Base-by-base conservation (phyloP, 2,329 filamentous ascomycete genomes). In the Didymella glomerata region DNA sequence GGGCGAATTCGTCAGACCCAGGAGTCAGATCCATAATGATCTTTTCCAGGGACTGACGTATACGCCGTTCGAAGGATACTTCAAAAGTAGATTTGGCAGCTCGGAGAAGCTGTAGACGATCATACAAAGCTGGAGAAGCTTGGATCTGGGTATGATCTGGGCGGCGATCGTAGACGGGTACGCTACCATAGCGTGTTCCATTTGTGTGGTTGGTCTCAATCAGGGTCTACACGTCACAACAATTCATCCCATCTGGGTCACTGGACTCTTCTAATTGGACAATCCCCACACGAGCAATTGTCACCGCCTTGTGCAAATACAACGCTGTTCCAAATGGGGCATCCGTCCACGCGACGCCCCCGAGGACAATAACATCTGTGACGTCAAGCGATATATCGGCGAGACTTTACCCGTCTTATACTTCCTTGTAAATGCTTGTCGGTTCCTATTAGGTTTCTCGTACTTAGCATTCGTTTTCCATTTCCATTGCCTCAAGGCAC, bases 11-110 rank as follows among this genome's bases (percentile, higher is more conserved):
- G 6, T 60, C 24, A 50, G 55, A 28, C 49, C 42, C 16, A 25
- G 51, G 55, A 55, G 47, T 24, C 54, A 62, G 42, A 58, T 58
- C 42, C 54, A 55, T 27, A 55, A 55, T 11, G 47, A 42, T 11
- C 13, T 55, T 24, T 55, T 58, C 16, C 4, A 27, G 11, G 42
- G n/a, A 5, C 13, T 54, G 24, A 47, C 32, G 13, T 41, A 40
- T 32, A 30, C 42, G 1, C 32, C 24, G 4, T 47, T 47, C 30
- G 42, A 47, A 5, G 22, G 2, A 4, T 40, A 47, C n/a, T 47
- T 32, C 24, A 54, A 25, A 22, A 25, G 44, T 14, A 32, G 44
- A 16, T 48, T 41, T 25, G 34, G 42, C 10, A 22, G 10, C 36
- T 20, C 32, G 50, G 42, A 25, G 24, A 40, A 41, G 24, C 34